phyloP scores from a whole-genome alignment of 768 basidiomycete genomes.

The Collybiopsis confluens region DNA sequence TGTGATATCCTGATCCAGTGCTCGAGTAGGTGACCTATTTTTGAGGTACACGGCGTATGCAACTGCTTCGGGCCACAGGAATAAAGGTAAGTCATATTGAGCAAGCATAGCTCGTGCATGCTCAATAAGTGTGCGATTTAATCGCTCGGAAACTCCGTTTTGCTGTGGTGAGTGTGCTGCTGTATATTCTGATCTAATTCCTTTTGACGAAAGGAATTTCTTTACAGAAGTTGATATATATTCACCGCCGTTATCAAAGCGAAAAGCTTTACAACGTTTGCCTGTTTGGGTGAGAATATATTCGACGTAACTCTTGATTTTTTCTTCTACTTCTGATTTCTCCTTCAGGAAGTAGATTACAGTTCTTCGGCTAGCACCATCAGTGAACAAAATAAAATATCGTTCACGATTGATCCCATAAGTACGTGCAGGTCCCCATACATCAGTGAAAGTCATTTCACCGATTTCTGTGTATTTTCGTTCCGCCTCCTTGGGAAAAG shows the following conservation, averaged over 20 bases:
- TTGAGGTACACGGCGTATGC: background rate
- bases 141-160: background rate
- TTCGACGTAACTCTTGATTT: background rate
- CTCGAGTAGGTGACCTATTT: background rate
- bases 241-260: background rate
- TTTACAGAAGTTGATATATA: background rate
- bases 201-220: background rate
- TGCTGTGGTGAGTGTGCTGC: background rate
- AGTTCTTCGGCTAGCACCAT: background rate
- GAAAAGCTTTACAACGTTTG: background rate
- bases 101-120: background rate
- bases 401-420: too few species aligned
- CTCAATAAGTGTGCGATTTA: background rate
- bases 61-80: background rate
- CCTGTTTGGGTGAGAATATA: background rate
- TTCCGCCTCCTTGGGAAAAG: too few species aligned
- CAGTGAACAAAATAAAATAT: background rate
- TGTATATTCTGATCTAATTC: background rate
- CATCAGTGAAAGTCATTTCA: too few species aligned
- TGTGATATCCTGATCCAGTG: constrained; percentile 1
- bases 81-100: background rate
- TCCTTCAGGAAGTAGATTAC: background rate
- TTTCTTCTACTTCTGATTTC: constrained; percentile 7
- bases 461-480: too few species aligned
- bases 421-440: too few species aligned